Evolutionary conservation across 1,284 basidiomycete genomes (phyloP), one percentile per base, ranked within the genome.

Genomic region (Quambalaria eucalypti): DNA sequence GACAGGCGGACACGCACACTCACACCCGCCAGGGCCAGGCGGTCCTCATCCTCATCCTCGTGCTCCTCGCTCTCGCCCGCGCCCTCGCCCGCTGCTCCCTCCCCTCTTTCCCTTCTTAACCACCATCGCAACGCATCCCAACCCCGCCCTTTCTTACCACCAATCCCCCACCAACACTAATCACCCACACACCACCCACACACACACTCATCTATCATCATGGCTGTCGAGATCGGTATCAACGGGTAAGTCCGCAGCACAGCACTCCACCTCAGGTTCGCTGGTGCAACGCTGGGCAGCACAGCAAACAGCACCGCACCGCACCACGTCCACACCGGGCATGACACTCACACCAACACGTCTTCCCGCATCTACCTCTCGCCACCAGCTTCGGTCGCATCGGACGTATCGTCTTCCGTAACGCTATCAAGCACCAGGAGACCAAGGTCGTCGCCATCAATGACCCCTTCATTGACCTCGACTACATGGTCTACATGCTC

Each of bases 401-500:
- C 56, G 73, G 71, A 58, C 69, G 68, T 79, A 95, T 98, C 77
- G 95, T 98, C 68, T 82, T 89, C 79, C 87, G 93, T 76, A 97
- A 97, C 82, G 60, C 66, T 50, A 55, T 65, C 50, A 51, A 59
- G 39, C 65, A 64, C 61, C 60, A 57, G 54, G 61, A 58, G 48
- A 61, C 57, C 57, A 61, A 69, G 53, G 64, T 68, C 47, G 69
- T 73, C 51, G 71, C 72, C 47, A 72, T 65, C 73, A 78, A 78
- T 66, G 77, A 78, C 80, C 90, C 90, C 60, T 96, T 95, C 86
- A 93, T 95, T 73, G 86, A 90, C 78, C 86, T 93, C 68, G 84
- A 87, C 9, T 73, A 74, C 71, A 74, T 74, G 68, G 57, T 90
- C 77, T 96, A 98, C 86, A 95, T 98, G 92, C 95, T 97, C 88